Percentiles rank a stretch among this genome's conserved stretches.
These are phyloP conservation scores for Oryza coarctata DNA, from an alignment of 176 grass and related monocot species.

Conservation along the genomic window DNA sequence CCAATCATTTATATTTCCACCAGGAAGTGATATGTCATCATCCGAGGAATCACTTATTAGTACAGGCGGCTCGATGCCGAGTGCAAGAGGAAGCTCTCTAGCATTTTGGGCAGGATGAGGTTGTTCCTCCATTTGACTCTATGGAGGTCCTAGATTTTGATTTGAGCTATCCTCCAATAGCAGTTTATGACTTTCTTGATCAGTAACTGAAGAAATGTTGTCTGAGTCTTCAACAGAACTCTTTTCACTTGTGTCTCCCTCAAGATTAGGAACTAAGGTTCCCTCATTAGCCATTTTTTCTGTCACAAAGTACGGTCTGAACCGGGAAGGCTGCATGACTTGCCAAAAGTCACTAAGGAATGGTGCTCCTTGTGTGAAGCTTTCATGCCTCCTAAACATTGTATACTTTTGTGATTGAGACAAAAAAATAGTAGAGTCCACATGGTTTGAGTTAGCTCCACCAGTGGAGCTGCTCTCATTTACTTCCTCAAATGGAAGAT, in stretches of 20 bases:
- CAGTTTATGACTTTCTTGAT: slow-evolving; percentile 56
- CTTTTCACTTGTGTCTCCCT: slow-evolving; percentile 43
- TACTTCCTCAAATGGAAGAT: slow-evolving; percentile 28
- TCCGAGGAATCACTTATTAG: slow-evolving; percentile 51
- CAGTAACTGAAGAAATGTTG: slow-evolving; percentile 32
- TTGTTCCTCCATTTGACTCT: slow-evolving; percentile 1
- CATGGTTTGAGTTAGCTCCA: slow-evolving; percentile 16
- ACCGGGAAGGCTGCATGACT: slow-evolving; percentile 32
- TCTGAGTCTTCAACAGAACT: slow-evolving; percentile 41
- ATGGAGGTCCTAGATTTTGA: slow-evolving; percentile 8
- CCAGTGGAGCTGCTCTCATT: slow-evolving; percentile 33
- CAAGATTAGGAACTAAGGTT: slow-evolving; percentile 6
- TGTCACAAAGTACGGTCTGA: slow-evolving; percentile 53
- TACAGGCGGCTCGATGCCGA: slow-evolving; percentile 29
- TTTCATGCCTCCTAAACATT: slow-evolving; percentile 63
- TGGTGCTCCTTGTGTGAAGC: slow-evolving; percentile 56
- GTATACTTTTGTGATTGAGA: slow-evolving; percentile 30
- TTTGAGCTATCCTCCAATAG: slow-evolving; percentile 30
- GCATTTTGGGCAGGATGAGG: not conserved
- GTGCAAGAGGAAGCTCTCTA: slow-evolving; percentile 22
- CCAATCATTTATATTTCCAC: slow-evolving; percentile 35
- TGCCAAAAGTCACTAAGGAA: slow-evolving; percentile 46
- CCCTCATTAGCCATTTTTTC: slow-evolving; percentile 44
- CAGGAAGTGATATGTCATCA: slow-evolving; percentile 42
- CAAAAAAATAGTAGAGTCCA: slow-evolving; percentile 18